These are phyloP conservation scores for Euphorbia peplus DNA, from an alignment of 345 rosid species.

Conservation along the genomic window DNA sequence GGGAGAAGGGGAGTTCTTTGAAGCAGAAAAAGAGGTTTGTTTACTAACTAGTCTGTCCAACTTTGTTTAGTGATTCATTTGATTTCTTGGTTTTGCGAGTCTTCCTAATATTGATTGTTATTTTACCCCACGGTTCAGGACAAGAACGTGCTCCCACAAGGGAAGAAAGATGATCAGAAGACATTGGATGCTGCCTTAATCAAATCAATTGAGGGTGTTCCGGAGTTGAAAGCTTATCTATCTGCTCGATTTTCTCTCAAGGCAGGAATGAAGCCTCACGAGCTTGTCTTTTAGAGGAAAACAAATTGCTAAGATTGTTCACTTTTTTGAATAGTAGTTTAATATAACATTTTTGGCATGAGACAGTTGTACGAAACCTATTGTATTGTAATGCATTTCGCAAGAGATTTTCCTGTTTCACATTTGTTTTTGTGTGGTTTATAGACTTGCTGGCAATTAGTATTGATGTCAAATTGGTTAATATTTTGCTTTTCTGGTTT, in stretches of 20 bases:
- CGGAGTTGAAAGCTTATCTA: constrained; percentile 72
- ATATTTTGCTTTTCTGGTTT: not conserved
- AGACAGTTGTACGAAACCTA: constrained; percentile 8
- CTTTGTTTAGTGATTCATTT: not conserved
- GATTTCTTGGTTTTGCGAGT: not conserved
- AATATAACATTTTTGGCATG: constrained; percentile 16
- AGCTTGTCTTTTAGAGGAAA: constrained; percentile 26
- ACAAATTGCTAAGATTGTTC: constrained; percentile 11
- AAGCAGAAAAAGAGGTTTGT: constrained; percentile 55
- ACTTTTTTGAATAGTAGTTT: constrained; percentile 16
- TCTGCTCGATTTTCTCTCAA: constrained; percentile 72
- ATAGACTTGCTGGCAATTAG: not conserved
- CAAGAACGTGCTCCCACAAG: constrained; percentile 63
- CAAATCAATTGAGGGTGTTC: constrained; percentile 62
- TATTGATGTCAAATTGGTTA: not conserved
- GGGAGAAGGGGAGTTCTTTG: constrained; percentile 73
- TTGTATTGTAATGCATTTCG: constrained; percentile 6
- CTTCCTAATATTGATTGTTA: not conserved
- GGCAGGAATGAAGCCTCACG: constrained; percentile 37
- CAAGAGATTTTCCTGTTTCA: constrained; percentile 14
- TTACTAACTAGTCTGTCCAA: not conserved
- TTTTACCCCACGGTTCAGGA: constrained; percentile 34
- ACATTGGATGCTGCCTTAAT: constrained; percentile 56
- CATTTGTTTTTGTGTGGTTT: not conserved
- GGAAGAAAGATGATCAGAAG: constrained; percentile 85